These are phyloP conservation scores for Thalassiosira sp. DNA, from an alignment of 352 stramenopile species.

Conservation along the genomic window DNA sequence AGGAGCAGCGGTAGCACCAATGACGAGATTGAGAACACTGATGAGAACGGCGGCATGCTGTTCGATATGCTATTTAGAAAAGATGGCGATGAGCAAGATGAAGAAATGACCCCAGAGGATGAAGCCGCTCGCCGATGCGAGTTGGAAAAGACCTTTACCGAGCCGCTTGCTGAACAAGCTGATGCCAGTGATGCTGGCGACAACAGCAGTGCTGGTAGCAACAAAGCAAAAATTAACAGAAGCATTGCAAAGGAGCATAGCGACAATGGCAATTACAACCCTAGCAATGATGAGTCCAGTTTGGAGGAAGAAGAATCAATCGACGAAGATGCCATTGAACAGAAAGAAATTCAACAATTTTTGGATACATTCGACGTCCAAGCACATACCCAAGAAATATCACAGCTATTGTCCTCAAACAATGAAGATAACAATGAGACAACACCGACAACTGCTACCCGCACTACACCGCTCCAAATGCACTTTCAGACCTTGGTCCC, in stretches of 20 bases:
- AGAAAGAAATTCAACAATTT: background rate
- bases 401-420: background rate
- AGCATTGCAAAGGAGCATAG: background rate
- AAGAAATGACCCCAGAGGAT: background rate
- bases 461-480: constrained; percentile 28
- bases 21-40: background rate
- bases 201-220: background rate
- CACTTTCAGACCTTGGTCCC: constrained; percentile 52
- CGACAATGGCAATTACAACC: background rate
- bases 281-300: background rate
- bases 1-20: too few species aligned
- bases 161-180: background rate
- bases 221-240: background rate
- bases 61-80: background rate
- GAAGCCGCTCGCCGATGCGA: background rate
- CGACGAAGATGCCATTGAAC: background rate
- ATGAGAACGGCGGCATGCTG: background rate
- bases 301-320: background rate
- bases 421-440: background rate
- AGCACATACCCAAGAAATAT: too few species aligned
- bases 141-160: background rate
- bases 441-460: background rate
- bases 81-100: background rate
- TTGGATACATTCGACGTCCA: background rate
- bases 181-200: background rate